Evolutionary conservation across 306 rosid genomes (phyloP).

Genomic region (Trifolium repens): DNA sequence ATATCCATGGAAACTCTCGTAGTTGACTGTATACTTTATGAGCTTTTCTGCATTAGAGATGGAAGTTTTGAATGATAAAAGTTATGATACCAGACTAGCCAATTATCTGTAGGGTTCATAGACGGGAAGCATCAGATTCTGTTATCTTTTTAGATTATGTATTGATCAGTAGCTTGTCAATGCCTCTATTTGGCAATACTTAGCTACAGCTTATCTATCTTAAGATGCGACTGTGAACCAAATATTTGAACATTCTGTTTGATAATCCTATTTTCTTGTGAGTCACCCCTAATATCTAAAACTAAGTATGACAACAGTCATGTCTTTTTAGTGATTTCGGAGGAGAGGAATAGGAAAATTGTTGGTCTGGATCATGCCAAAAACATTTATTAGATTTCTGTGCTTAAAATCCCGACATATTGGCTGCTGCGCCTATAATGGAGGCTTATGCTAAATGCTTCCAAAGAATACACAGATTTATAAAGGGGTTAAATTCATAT

Average conservation of each 20-base stretch:
- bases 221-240: background rate
- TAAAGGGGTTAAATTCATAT: background rate
- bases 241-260: background rate
- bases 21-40: too few species aligned
- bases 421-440: background rate
- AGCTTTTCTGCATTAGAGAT: too few species aligned
- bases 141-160: background rate
- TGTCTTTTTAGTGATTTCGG: slow-evolving; percentile 5
- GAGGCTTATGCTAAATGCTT: background rate
- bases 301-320: background rate
- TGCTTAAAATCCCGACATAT: background rate
- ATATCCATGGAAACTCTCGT: too few species aligned
- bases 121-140: background rate
- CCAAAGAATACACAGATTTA: background rate
- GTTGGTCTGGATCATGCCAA: background rate
- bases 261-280: background rate
- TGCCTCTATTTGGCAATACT: background rate
- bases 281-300: background rate
- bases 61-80: background rate
- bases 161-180: background rate
- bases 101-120: slow-evolving; percentile 5
- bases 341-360: background rate
- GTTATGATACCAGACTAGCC: background rate
- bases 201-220: background rate
- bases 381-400: background rate